Conservation (phyloP, 2,329 filamentous ascomycete genomes). For the Rosellinia necatrix region DNA sequence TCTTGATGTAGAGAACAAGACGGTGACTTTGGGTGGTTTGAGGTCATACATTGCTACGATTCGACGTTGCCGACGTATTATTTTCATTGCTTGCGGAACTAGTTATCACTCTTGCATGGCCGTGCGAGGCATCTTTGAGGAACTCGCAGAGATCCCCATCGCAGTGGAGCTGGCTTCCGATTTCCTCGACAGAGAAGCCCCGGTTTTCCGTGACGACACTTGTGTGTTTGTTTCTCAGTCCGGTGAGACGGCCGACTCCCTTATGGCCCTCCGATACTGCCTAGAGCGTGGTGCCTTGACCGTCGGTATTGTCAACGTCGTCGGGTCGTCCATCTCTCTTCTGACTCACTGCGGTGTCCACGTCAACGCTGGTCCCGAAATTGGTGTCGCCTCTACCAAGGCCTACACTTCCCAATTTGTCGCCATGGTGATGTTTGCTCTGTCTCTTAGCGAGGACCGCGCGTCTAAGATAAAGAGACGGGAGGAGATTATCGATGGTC, state of each 20-base stretch:
- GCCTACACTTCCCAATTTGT: conserved; percentile 99
- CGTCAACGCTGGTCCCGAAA: conserved; percentile 98
- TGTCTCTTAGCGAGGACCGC: conserved; percentile 94
- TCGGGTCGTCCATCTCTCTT: conserved; percentile 97
- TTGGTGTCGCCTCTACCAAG: conserved; percentile 98
- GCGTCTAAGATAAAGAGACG: conserved; percentile 91
- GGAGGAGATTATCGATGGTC: conserved; percentile 94
- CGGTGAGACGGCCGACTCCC: conserved; percentile 95
- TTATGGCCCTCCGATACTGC: conserved; percentile 97
- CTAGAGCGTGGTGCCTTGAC: conserved; percentile 96
- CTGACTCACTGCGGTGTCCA: conserved; percentile 99
- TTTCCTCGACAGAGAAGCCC: conserved; percentile 94
- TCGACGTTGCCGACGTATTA: conserved; percentile 93
- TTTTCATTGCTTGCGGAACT: conserved; percentile 98
- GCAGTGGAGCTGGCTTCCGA: conserved; percentile 96
- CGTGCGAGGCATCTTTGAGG: conserved; percentile 95
- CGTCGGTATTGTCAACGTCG: conserved; percentile 97
- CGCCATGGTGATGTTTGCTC: conserved; percentile 99
- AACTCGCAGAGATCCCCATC: conserved; percentile 97
- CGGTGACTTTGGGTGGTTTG: conserved; percentile 91
- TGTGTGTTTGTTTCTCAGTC: conserved; percentile 99
- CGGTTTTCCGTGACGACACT: conserved; percentile 98
- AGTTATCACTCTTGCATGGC: conserved; percentile 99
- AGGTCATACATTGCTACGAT: conserved; percentile 97
- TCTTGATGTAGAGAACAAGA: conserved; percentile 90